phyloP scores from a whole-genome alignment of 352 stramenopile species.

The Phytophthora boehmeriae region DNA sequence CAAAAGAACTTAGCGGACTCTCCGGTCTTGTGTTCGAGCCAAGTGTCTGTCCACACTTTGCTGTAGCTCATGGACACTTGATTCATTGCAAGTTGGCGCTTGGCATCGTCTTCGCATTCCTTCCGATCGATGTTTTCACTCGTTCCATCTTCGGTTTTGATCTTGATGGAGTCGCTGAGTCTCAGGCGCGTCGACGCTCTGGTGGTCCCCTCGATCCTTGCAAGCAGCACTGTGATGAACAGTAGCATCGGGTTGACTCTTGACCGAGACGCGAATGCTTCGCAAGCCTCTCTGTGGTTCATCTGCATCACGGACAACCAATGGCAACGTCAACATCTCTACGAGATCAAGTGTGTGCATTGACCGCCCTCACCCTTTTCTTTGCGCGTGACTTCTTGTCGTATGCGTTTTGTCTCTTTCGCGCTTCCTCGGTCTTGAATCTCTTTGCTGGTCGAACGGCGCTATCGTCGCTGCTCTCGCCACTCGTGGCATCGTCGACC shows the following conservation, averaged over 20 bases:
- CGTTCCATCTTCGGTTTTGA: not conserved
- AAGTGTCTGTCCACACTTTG: constrained; percentile 16
- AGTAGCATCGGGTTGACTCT: not conserved
- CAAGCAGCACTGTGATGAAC: not conserved
- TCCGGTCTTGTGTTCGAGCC: constrained; percentile 14
- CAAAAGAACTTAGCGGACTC: constrained; percentile 1
- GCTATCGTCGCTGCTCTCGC: not conserved
- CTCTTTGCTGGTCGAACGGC: not conserved
- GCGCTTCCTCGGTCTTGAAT: not conserved
- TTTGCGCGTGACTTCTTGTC: constrained; percentile 29
- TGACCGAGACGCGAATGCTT: no score
- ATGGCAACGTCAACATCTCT: not conserved
- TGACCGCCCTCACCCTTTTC: constrained; percentile 15
- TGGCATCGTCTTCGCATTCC: not conserved
- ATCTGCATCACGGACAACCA: not conserved
- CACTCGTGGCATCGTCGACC: constrained; percentile 13
- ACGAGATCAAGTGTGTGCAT: not conserved
- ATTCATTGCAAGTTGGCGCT: constrained; percentile 16
- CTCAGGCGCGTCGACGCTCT: not conserved
- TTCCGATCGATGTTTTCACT: not conserved
- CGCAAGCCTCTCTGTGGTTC: no score
- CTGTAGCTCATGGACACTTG: constrained; percentile 10
- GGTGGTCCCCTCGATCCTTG: not conserved
- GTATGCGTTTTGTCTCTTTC: constrained; percentile 25
- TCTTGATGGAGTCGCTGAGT: not conserved